Conservation (phyloP, 345 rosid species). For the Zanthoxylum bungeanum region DNA sequence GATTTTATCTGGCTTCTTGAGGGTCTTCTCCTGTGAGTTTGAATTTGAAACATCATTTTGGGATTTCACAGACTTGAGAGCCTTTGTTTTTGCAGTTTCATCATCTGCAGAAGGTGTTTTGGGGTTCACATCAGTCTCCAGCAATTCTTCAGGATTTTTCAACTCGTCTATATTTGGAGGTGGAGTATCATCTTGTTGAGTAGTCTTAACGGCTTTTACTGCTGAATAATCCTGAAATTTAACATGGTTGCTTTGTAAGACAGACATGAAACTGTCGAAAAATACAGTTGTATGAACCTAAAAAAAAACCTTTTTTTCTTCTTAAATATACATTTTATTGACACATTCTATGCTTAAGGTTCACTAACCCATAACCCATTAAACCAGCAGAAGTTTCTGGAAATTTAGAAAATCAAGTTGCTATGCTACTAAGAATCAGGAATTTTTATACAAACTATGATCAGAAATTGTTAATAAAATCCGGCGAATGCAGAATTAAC, state of each 20-base stretch:
- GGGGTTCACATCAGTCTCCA: constrained; percentile 32
- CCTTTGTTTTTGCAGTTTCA: constrained; percentile 39
- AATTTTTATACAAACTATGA: not conserved
- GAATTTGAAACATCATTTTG: constrained; percentile 30
- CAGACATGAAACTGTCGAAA: not conserved
- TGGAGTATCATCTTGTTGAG: constrained; percentile 15
- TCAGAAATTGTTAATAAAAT: not conserved
- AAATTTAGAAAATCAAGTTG: too few species aligned
- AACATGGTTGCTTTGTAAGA: constrained; percentile 10
- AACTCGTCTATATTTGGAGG: constrained; percentile 19
- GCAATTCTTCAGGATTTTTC: constrained; percentile 13
- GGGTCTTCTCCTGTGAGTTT: constrained; percentile 46
- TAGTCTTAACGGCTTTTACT: constrained; percentile 16
- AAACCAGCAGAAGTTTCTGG: not conserved
- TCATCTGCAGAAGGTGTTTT: constrained; percentile 44
- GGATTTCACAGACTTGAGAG: constrained; percentile 36
- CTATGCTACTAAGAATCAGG: not conserved
- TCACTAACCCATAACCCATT: too few species aligned
- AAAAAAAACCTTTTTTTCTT: too few species aligned
- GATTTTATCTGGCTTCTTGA: constrained; percentile 89
- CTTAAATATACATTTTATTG: too few species aligned
- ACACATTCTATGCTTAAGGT: too few species aligned
- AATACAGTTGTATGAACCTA: too few species aligned
- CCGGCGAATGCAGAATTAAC: not conserved
- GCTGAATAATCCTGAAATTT: constrained; percentile 37